Evolutionary conservation across 345 rosid genomes (phyloP), one percentile per base, ranked within the genome.

Genomic region (Sisymbrium irio): DNA sequence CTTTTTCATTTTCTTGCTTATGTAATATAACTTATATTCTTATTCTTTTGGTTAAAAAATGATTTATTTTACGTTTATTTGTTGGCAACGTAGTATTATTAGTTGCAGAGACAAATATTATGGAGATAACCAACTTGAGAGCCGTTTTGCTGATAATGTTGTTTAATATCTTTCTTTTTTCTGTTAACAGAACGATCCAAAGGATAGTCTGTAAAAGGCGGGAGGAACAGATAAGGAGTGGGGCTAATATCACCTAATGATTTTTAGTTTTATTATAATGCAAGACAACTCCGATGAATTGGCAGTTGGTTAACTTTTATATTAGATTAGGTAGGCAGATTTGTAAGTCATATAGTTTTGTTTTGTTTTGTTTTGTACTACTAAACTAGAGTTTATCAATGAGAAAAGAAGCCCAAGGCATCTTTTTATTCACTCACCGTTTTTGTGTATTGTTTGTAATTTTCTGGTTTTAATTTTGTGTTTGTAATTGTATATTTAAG

Each of bases 321-420:
- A 53, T 55, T 63, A 46, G 67, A 47, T 59, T 55, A 70, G 66
- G 30, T 70, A 36, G 32, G 12, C 40, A 36, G 30, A 61, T 49
- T 40, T 59, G 51, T 41, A 41, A 7, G 33, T 61, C 68, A 60
- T 20, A 58, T 33, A 32, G 51, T 45, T 49, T 39, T 54, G 41
- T 27, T 39, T 17, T 9, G 15, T 51, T 37, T 40, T 55, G 55
- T 28, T 27, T 27, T 27, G 28, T 27, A 27, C 28, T 8, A 28
- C 18, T 41, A 42, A 42, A 6, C 63, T 18, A 65, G 37, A 28
- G 40, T 41, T 41, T 56, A 42, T 68, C 47, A 50, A 67, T 75
- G 39, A 53, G 57, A 51, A 60, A 75, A 61, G 74, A 75, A 22
- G 70, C 64, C 64, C 1, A 68, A 68, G 79, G 74, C 57, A 30